A percentile compares a stretch with the other conserved stretches of the same genome.
Evolutionary conservation across 2,329 filamentous ascomycete genomes (phyloP).

Genomic region (Fusarium aywerte): DNA sequence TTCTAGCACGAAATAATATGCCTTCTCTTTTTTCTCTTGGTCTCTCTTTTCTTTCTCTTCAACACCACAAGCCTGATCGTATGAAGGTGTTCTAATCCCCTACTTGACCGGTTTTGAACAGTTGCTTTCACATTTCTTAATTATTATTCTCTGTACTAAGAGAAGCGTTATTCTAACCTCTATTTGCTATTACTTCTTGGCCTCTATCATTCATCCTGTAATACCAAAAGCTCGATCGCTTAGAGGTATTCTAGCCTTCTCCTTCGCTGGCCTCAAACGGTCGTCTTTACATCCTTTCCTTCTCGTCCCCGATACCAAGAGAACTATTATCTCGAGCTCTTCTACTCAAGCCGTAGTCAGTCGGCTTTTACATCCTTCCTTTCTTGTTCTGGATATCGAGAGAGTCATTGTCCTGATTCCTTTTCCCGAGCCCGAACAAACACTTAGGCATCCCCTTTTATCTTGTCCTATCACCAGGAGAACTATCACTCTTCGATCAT

Average conservation of each 20-base stretch:
- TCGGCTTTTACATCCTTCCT: too few relatives aligned
- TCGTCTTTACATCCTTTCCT: too few relatives aligned
- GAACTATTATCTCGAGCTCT: background rate
- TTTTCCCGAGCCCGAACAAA: background rate
- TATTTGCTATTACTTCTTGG: too few relatives aligned
- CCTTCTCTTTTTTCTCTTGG: background rate
- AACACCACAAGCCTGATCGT: background rate
- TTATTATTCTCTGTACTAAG: background rate
- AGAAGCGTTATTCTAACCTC: background rate
- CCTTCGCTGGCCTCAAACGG: too few relatives aligned
- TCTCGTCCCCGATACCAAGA: background rate
- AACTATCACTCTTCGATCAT: background rate
- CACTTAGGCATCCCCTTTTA: too few relatives aligned
- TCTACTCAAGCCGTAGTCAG: background rate
- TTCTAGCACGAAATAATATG: background rate
- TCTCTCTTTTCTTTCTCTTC: background rate
- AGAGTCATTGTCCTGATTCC: background rate
- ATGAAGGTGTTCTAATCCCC: background rate
- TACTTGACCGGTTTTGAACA: background rate
- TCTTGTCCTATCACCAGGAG: background rate
- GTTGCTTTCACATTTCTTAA: background rate
- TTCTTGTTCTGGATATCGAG: background rate
- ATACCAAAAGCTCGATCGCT: too few relatives aligned
- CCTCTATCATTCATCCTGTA: too few relatives aligned
- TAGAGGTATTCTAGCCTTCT: too few relatives aligned